Percentiles rank a stretch among this genome's conserved stretches.
Conservation (phyloP, 2,329 filamentous ascomycete genomes). For the Chrysosporium keratinophilum region DNA sequence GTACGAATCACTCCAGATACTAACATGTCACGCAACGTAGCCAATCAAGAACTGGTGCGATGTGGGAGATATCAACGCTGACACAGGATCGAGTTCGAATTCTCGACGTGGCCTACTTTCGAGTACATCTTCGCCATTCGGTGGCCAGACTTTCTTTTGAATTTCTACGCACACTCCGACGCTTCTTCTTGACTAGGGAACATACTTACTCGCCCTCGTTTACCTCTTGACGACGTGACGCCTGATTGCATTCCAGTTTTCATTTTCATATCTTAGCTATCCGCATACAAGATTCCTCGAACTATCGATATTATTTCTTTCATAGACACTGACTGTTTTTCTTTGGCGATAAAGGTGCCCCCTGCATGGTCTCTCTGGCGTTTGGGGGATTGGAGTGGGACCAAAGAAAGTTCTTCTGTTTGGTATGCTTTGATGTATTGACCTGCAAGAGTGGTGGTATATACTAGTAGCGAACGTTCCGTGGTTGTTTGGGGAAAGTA, state of each 20-base stretch:
- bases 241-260: conserved; percentile 1
- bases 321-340: not conserved
- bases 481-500: too few relatives aligned
- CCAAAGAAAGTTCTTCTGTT: not conserved
- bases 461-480: not conserved
- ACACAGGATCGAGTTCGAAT: not conserved
- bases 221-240: conserved; percentile 4
- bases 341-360: not conserved
- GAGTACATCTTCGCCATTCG: not conserved
- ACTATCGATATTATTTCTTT: not conserved
- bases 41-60: conserved; percentile 60
- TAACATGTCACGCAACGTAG: conserved; percentile 27
- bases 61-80: conserved; percentile 11
- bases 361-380: not conserved
- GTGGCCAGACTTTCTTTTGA: not conserved
- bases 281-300: not conserved
- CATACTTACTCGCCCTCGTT: not conserved
- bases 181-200: not conserved
- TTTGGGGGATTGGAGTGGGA: not conserved
- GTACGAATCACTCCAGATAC: not conserved
- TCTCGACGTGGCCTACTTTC: conserved; percentile 3
- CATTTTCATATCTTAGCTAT: not conserved
- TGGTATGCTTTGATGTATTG: not conserved
- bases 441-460: not conserved
- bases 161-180: not conserved